Evolutionary conservation across 2,329 filamentous ascomycete species (phyloP), one percentile per base, ranked within the genome.

Genomic region (Sclerotinia glacialis): DNA sequence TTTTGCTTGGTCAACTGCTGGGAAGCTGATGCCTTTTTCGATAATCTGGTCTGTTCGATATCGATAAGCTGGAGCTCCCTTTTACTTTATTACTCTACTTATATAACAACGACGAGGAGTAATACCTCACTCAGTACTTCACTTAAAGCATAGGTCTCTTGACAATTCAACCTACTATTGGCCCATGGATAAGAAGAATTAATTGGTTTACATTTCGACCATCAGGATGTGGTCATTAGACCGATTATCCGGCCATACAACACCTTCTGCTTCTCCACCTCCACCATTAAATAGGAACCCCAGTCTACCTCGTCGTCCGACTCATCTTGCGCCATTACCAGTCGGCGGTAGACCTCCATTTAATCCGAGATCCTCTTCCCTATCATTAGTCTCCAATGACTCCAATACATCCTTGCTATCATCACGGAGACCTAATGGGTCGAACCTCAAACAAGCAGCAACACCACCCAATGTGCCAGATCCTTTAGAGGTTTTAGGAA

Each of bases 141-240:
- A 21, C 23, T 14, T 26, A 6, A 37, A 37, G 16, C 0, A 40
- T 18, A 21, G 23, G 21, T 8, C 28, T 5, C 34, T 47, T 12
- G 18, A 12, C 2, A 12, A 3, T 23, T 47, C 12, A 2, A 16
- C 16, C 7, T 47, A 5, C n/a, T 49, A 11, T 26, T 21, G 44
- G 28, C 14, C 21, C 44, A 60, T 23, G 28, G 58, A 12, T 23
- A 11, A 49, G n/a, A 11, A 26, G 2, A 21, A 49, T 60, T 37
- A 9, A 26, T 21, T 37, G 21, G 4, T 62, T 31, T 18, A 16
- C 16, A 37, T 47, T 49, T 65, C 40, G 21, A 28, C 11, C 42
- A 50, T 56, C 63, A 65, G 34, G 12, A 96, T 96, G 92, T 97
- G 93, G 93, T 50, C 63, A 59, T 87, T 96, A 76, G 93, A 97